These are phyloP conservation scores for Leccinum imitatum DNA, from an alignment of 768 basidiomycete species.

Conservation along the genomic window DNA sequence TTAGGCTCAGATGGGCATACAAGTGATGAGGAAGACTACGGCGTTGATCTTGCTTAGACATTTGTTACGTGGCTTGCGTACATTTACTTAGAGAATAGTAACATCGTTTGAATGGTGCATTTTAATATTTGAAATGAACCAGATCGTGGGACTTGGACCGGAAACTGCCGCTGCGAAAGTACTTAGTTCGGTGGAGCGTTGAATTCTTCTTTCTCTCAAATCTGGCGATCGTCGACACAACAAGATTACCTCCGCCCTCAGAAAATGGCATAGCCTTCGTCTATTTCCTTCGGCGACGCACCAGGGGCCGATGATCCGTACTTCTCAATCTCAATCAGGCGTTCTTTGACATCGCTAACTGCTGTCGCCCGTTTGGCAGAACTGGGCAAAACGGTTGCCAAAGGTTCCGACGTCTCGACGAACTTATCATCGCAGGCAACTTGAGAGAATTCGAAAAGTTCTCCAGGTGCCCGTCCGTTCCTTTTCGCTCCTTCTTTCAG, in stretches of 20 bases:
- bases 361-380: conserved; percentile 83
- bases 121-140: no score
- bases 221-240: conserved; percentile 88
- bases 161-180: no score
- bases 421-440: conserved; percentile 69
- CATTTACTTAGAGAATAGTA: no score
- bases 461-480: conserved; percentile 52
- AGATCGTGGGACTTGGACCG: no score
- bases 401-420: conserved; percentile 72
- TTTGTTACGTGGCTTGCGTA: no score
- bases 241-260: conserved; percentile 93
- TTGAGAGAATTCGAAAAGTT: conserved; percentile 81
- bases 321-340: conserved; percentile 14
- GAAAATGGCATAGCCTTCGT: conserved; percentile 88
- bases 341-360: conserved; percentile 43
- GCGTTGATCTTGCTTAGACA: no score
- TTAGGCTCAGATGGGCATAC: no score
- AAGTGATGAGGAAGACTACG: no score
- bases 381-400: conserved; percentile 45
- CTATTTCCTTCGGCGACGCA: conserved; percentile 38
- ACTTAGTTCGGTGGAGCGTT: no score
- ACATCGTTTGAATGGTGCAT: no score
- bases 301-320: conserved; percentile 16
- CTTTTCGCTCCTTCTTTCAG: background rate
- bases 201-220: conserved; percentile 68